Evolutionary conservation across 495 filamentous ascomycete species (phyloP), one percentile per base, ranked within the genome.

Genomic region (Trypethelium eluteriae): DNA sequence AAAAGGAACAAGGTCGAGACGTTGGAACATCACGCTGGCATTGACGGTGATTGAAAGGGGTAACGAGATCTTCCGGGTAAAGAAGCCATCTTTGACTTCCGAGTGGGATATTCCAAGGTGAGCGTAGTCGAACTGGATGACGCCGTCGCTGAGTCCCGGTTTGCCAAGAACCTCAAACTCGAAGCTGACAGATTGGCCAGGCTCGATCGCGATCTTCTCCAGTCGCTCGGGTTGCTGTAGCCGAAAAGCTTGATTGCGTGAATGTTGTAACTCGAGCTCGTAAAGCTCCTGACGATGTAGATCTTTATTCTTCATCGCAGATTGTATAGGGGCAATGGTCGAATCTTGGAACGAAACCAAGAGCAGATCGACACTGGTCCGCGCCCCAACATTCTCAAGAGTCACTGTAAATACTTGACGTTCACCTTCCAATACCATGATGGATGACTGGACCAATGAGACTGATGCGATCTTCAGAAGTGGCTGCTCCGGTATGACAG

Each of bases 351-450:
- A 96, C 0, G 90, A 92, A 66, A 97, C 89, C 32, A 92, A 80
- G 9, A 96, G 75, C 62, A 96, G 84, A 74, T 96, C 91, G n/a
- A 88, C 89, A 36, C 89, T 88, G 6, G 83, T 81, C 6, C 73
- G 66, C 32, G 53, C n/a, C 1, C 92, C 96, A 12, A 84, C 77
- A 68, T 98, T 96, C 66, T 88, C 83, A 41, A 98, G 77, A 0
- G 91, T 94, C 49, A 96, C 83, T 2, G 82, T 86, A 68, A 98
- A 96, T 1, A 79, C 79, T 69, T 85, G 86, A 16, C 82, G 82
- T 75, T 98, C 92, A 14, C 93, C 93, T 76, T 96, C 92, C 14
- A 96, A 80, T 64, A 96, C 81, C 91, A 96, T 96, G 61, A 96
- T 79, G 39, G 93, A 91, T 16, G 89, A 89, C 73, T 96, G 93